Conservation (phyloP, 2,329 filamentous ascomycete species). For the Eurotiales sp. region DNA sequence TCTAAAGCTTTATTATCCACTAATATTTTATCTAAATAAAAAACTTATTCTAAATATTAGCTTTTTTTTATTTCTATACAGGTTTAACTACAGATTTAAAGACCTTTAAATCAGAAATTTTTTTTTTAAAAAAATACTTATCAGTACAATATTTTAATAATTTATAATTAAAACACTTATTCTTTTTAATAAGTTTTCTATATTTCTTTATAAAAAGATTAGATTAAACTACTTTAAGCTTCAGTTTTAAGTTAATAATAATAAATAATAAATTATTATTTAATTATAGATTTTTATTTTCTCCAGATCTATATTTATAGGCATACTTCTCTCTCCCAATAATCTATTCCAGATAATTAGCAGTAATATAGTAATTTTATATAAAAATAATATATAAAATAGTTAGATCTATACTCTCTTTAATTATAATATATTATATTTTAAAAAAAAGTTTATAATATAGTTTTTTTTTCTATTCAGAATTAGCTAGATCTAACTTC, state of each 20-base stretch:
- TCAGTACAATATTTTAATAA: background rate
- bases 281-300: no score
- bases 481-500: background rate
- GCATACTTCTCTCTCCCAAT: background rate
- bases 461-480: background rate
- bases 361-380: background rate
- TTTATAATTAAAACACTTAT: constrained; percentile 1
- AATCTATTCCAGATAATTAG: background rate
- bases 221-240: no score
- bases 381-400: background rate
- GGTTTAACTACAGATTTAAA: background rate
- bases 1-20: background rate
- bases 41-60: constrained; percentile 13
- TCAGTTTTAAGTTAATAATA: no score
- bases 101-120: background rate
- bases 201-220: background rate
- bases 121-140: background rate
- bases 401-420: background rate
- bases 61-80: constrained; percentile 3
- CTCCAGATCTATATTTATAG: background rate
- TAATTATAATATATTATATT: background rate
- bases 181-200: background rate
- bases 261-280: no score
- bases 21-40: background rate
- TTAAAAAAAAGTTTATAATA: background rate